Percentiles rank a stretch among this genome's conserved stretches.
Conservation (phyloP, 2,329 filamentous ascomycete genomes). For the Sporothrix luriei region DNA sequence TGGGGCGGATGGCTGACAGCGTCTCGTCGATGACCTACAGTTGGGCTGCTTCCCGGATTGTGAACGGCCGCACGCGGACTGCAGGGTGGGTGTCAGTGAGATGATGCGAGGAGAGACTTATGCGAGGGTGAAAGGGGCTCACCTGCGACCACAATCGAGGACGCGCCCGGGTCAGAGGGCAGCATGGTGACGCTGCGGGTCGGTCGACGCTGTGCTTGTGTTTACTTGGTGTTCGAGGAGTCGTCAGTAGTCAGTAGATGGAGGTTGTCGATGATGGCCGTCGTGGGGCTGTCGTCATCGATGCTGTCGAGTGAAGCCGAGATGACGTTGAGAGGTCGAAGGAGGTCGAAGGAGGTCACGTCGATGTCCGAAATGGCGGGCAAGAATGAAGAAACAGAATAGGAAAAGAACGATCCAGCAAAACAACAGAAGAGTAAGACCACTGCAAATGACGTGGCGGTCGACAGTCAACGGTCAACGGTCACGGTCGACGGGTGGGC, state of each 20-base stretch:
- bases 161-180: conserved; percentile 51
- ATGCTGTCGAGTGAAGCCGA: neutral
- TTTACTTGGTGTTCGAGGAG: neutral
- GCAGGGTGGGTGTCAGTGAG: conserved; percentile 35
- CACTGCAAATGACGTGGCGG: conserved; percentile 24
- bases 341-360: neutral
- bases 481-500: too few relatives aligned
- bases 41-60: conserved; percentile 92
- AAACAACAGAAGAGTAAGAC: neutral
- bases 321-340: neutral
- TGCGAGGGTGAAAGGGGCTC: conserved; percentile 36
- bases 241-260: neutral
- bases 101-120: neutral
- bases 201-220: too few relatives aligned
- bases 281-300: neutral
- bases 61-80: conserved; percentile 73
- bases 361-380: neutral
- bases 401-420: conserved; percentile 6
- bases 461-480: too few relatives aligned
- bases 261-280: neutral
- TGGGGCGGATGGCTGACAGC: neutral
- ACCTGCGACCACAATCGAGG: conserved; percentile 64
- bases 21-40: conserved; percentile 56
- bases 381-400: conserved; percentile 8
- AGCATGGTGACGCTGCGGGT: conserved; percentile 40